Evolutionary conservation across 306 rosid genomes (phyloP).

Genomic region (Quercus engelmannii): DNA sequence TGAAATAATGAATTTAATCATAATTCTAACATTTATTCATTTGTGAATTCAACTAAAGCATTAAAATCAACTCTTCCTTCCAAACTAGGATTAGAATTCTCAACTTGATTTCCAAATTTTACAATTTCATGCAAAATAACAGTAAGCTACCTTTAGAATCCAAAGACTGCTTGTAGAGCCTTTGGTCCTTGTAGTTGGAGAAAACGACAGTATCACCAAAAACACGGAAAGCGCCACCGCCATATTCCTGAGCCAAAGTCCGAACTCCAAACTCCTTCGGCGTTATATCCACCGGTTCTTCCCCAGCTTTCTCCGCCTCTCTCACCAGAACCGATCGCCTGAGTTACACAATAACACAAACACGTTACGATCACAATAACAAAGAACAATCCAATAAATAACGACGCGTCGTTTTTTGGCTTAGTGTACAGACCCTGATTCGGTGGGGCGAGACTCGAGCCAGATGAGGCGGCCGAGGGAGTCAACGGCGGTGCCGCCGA

Average conservation of each 20-base stretch:
- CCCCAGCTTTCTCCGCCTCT: constrained; percentile 58
- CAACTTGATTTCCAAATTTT: too few species aligned
- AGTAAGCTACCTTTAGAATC: constrained; percentile 38
- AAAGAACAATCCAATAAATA: too few species aligned
- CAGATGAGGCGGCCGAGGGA: constrained; percentile 67
- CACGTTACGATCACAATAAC: neutral
- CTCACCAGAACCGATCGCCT: constrained; percentile 84
- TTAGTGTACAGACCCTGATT: constrained; percentile 54
- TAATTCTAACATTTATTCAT: too few species aligned
- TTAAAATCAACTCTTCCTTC: too few species aligned
- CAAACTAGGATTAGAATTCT: too few species aligned
- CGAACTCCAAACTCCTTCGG: constrained; percentile 83
- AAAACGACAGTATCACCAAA: constrained; percentile 64
- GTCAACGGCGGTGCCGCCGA: constrained; percentile 77
- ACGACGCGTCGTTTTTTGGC: too few species aligned
- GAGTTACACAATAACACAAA: constrained; percentile 8
- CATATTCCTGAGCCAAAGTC: constrained; percentile 89
- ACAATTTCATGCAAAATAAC: too few species aligned
- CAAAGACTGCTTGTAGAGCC: constrained; percentile 71
- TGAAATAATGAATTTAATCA: too few species aligned
- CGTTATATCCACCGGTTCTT: constrained; percentile 69
- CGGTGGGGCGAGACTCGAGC: constrained; percentile 87
- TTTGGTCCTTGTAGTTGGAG: constrained; percentile 85
- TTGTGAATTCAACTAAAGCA: too few species aligned
- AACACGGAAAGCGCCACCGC: constrained; percentile 82